Evolutionary conservation across 73 alveolate species (phyloP), one percentile per base, ranked within the genome.

Genomic region (Paramecium tetraurelia): DNA sequence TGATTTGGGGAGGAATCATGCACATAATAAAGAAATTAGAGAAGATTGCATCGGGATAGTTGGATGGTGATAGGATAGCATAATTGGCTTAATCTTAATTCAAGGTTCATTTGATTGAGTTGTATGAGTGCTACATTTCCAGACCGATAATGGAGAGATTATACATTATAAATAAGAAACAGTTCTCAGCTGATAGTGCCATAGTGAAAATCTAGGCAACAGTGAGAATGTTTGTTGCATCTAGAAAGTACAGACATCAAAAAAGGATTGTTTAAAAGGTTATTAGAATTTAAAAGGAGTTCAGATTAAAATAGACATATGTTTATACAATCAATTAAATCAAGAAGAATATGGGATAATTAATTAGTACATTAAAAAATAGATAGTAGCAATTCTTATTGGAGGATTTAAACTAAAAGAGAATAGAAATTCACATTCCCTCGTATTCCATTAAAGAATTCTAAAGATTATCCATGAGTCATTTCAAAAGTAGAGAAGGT

Each of bases 101-200:
- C 33, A 44, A 80, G 29, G 90, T 80, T 40, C 46, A 33, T 44
- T 44, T 24, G 7, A 10, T 44, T 9, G 90, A 80, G 12, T 80
- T 80, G 33, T 80, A 80, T 80, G 46, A 41, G 43, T 80, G 90
- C 18, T 80, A 80, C 46, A 41, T 80, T 43, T 43, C 76, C 7
- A 80, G 57, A 48, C 90, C 90, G 2, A 80, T 80, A 44, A 80
- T 80, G 90, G 90, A 80, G 50, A 80, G 90, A 80, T 20, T 80
- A 1, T 80, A 80, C 22, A 41, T 44, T n/a, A 1, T 80, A 80
- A 80, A 80, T 80, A 80, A 46, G 72, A 80, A 80, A 80, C 48
- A 80, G 46, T 80, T 80, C 22, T 40, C 70, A 11, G 16, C 7
- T 24, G 75, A 80, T 43, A 80, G 76, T 44, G 90, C 90, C 3